Evolutionary conservation across 345 rosid species (phyloP), one percentile per base, ranked within the genome.

Genomic region (Acer negundo): DNA sequence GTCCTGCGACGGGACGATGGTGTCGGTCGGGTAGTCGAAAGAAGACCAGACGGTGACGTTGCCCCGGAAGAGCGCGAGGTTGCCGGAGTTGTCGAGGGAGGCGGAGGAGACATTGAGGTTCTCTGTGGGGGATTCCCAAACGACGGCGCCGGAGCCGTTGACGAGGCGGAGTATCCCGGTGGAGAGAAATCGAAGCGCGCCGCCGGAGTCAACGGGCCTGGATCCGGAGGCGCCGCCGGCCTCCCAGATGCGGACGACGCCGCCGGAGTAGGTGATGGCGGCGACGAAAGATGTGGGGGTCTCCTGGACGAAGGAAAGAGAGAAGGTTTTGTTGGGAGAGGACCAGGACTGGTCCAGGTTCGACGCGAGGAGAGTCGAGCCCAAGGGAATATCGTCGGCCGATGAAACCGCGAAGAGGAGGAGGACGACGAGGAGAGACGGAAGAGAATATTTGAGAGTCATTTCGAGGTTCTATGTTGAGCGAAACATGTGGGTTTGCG

Each of bases 41-140:
- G 87, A 82, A n/a, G 93, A 90, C 97, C 97, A 92, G 12, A 87
- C 78, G 2, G 72, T 2, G 8, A 5, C 35, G 65, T 78, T 79
- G 35, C 47, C 59, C 4, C 68, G 74, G 1, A 73, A 56, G 7
- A 92, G 86, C 61, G 62, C 61, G 19, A 90, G 78, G 47, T 87
- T 83, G 53, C 97, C 93, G 1, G 82, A 80, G 67, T 88, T 90
- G 12, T 89, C 84, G 35, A 92, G 74, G 0, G 88, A 64, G 24
- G 91, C 92, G 19, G 91, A 83, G 73, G 86, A 16, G 38, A 86
- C 92, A 17, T 90, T 91, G 0, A 17, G 81, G 38, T 58, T 13
- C 28, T 83, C 61, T 3, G 89, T 91, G 62, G 61, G 23, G 51
- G 93, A 89, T 71, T 86, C 86, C 95, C 95, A 93, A 53, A 91